Conservation (phyloP, 163 green algal genomes). For the Prototheca wickerhamii region DNA sequence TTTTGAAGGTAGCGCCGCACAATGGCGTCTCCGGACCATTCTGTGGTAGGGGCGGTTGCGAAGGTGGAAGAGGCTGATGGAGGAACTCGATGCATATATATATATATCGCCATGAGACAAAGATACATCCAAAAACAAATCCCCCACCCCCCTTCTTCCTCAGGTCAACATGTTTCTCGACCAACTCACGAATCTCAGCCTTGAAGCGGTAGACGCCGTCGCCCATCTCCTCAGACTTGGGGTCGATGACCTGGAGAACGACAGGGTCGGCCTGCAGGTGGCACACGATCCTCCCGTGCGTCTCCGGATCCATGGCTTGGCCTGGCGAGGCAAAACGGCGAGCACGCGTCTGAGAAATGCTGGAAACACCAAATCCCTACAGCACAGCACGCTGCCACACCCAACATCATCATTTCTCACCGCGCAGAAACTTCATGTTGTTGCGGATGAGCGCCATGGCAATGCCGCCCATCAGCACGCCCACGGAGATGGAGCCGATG, state of each 20-base stretch:
- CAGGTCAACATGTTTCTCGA: not conserved
- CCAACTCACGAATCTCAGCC: conserved; percentile 20
- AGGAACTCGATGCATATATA: no score
- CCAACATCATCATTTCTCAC: conserved; percentile 5
- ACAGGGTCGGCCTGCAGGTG: conserved; percentile 48
- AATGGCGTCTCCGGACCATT: conserved; percentile 33
- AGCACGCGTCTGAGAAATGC: not conserved
- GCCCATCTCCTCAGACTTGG: conserved; percentile 87
- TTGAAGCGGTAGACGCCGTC: conserved; percentile 36
- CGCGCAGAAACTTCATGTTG: conserved; percentile 83
- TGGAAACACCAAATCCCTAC: no score
- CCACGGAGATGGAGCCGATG: conserved; percentile 71
- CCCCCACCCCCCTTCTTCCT: not conserved
- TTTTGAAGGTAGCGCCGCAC: conserved; percentile 24
- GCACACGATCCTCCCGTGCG: conserved; percentile 41
- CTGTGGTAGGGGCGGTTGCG: not conserved
- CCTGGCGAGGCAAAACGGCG: conserved; percentile 11
- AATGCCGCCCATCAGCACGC: conserved; percentile 70
- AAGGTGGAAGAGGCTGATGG: not conserved
- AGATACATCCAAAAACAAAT: not conserved
- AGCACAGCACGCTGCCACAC: not conserved
- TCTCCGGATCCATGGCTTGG: conserved; percentile 48
- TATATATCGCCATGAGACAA: not conserved
- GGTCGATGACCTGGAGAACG: conserved; percentile 67
- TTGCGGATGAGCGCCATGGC: conserved; percentile 77